phyloP scores from a whole-genome alignment of 805 yeast species.

The Tetrapisispora iriomotensis region DNA sequence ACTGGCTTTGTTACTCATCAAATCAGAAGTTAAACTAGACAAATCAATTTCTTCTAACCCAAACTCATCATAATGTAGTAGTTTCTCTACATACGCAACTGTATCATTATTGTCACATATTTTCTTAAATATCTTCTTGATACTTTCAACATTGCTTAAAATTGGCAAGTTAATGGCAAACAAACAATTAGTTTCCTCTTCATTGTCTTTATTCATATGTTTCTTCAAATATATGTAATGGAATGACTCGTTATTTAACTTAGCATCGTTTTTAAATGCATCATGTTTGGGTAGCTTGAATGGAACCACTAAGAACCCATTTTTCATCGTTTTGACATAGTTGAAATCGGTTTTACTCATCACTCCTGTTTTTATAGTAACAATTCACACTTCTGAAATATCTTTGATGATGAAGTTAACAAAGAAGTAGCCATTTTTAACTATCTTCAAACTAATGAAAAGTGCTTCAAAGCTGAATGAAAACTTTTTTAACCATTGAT shows the following conservation, averaged over 20 bases:
- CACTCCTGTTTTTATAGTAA: neutral
- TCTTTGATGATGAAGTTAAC: too few species aligned
- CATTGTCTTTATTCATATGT: constrained; percentile 39
- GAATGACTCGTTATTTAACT: constrained; percentile 8
- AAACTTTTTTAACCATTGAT: too few species aligned
- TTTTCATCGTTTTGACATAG: constrained; percentile 21
- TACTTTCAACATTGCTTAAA: constrained; percentile 39
- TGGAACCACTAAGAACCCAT: constrained; percentile 30
- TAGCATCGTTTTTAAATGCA: constrained; percentile 7
- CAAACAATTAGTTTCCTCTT: constrained; percentile 42
- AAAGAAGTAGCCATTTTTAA: too few species aligned
- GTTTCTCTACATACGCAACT: constrained; percentile 52
- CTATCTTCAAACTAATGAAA: too few species aligned
- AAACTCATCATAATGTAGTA: constrained; percentile 34
- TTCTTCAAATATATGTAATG: constrained; percentile 63
- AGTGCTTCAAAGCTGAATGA: too few species aligned
- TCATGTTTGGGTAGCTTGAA: constrained; percentile 21
- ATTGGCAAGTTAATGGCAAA: constrained; percentile 73
- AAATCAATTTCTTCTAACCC: constrained; percentile 42
- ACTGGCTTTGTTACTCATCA: constrained; percentile 30
- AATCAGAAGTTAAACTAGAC: constrained; percentile 49
- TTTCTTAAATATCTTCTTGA: constrained; percentile 48
- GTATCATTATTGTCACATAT: constrained; percentile 37
- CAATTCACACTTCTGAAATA: neutral
- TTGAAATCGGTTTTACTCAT: neutral